Percentiles rank a stretch among this genome's conserved stretches.
Conservation (phyloP, 2,329 filamentous ascomycete genomes). For the Fusarium sp. region DNA sequence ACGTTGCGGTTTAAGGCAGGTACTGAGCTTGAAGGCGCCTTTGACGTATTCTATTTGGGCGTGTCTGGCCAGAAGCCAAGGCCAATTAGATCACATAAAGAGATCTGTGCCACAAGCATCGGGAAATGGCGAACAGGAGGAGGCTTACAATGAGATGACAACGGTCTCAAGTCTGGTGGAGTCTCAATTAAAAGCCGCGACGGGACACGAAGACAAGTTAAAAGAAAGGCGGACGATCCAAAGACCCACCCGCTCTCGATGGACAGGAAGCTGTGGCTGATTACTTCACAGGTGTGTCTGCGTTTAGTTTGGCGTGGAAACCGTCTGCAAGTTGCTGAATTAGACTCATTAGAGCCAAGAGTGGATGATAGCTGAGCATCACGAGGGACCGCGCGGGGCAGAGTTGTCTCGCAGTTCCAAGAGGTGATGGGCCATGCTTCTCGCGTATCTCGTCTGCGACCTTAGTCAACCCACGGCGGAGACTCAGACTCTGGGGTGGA, state of each 20-base stretch:
- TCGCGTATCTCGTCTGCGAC: conserved; percentile 44
- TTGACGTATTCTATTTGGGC: conserved; percentile 10
- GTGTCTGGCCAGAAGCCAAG: conserved; percentile 5
- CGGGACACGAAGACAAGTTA: conserved; percentile 20
- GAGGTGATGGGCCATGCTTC: conserved; percentile 37
- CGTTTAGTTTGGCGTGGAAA: conserved; percentile 7
- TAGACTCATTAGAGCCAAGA: conserved; percentile 11
- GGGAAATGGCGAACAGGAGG: conserved; percentile 16
- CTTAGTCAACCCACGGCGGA: conserved; percentile 35
- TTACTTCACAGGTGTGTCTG: conserved; percentile 33
- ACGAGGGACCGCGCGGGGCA: conserved; percentile 41
- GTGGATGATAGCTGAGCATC: conserved; percentile 40
- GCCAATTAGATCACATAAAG: conserved; percentile 20
- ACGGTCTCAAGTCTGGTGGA: conserved; percentile 23
- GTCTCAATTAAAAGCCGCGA: conserved; percentile 29
- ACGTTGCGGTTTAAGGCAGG: conserved; percentile 40
- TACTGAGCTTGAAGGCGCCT: conserved; percentile 27
- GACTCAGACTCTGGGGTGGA: conserved; percentile 34
- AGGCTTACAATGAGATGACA: conserved; percentile 31
- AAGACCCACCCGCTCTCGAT: conserved; percentile 11
- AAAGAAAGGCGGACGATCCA: conserved; percentile 38
- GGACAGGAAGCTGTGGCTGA: conserved; percentile 38
- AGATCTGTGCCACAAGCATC: conserved; percentile 12
- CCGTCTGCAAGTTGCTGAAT: conserved; percentile 25
- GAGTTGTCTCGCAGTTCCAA: conserved; percentile 26